Percentiles rank a stretch among this genome's conserved stretches.
Conservation (phyloP, 441 rosid genomes). For the Arabidopsis hybrid region DNA sequence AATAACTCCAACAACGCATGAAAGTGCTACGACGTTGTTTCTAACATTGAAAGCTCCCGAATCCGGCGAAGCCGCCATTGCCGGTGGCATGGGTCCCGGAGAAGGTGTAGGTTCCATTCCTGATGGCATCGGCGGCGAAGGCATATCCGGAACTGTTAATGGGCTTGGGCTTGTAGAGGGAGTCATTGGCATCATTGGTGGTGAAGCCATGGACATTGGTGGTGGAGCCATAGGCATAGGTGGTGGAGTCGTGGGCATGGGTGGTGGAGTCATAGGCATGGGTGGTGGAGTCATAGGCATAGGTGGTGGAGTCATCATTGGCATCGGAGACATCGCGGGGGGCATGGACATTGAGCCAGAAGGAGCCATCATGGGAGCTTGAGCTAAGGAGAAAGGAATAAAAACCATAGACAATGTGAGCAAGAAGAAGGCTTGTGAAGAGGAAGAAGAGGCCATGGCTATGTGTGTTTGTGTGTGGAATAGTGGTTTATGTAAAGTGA, state of each 20-base stretch:
- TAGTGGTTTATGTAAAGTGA: slow-evolving; percentile 33
- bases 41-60: slow-evolving; percentile 40
- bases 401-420: slow-evolving; percentile 40
- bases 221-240: slow-evolving; percentile 34
- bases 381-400: slow-evolving; percentile 36
- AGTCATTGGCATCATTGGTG: slow-evolving; percentile 39
- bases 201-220: slow-evolving; percentile 36
- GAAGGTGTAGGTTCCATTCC: slow-evolving; percentile 34
- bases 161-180: slow-evolving; percentile 41
- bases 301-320: slow-evolving; percentile 38
- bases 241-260: slow-evolving; percentile 28
- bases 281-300: slow-evolving; percentile 39
- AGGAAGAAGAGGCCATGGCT: slow-evolving; percentile 38
- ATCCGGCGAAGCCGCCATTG: slow-evolving; percentile 34
- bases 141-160: slow-evolving; percentile 17
- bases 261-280: slow-evolving; percentile 28
- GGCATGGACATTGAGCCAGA: slow-evolving; percentile 47
- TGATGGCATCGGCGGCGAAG: slow-evolving; percentile 43
- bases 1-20: slow-evolving; percentile 31
- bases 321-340: slow-evolving; percentile 3
- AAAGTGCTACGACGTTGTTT: slow-evolving; percentile 32
- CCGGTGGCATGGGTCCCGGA: slow-evolving; percentile 41
- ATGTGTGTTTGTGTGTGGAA: slow-evolving; percentile 29
- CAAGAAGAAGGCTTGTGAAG: slow-evolving; percentile 31
- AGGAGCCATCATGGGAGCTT: slow-evolving; percentile 49